Evolutionary conservation across 495 filamentous ascomycete species (phyloP).

Genomic region (Penicillium silybi): DNA sequence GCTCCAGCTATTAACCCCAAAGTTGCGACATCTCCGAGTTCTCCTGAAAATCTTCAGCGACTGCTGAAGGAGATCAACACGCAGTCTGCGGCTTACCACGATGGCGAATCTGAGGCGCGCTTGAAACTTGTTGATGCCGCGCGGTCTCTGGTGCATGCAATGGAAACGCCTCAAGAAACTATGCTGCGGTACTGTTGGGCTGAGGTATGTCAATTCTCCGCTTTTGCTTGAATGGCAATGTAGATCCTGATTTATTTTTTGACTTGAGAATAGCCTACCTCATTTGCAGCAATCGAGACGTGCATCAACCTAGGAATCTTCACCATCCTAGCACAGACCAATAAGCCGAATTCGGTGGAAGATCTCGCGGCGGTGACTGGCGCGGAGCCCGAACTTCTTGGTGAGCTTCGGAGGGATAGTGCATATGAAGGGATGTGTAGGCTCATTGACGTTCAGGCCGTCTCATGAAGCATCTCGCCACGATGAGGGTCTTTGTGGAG

Average conservation of each 20-base stretch:
- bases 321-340: constrained; percentile 15
- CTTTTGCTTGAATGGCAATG: no score
- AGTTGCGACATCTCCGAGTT: constrained; percentile 1
- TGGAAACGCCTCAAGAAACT: constrained; percentile 31
- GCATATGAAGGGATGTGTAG: background rate
- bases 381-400: constrained; percentile 25
- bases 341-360: constrained; percentile 20
- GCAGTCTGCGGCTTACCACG: background rate
- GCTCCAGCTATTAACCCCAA: background rate
- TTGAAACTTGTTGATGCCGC: constrained; percentile 17
- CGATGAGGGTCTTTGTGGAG: constrained; percentile 40
- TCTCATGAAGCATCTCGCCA: constrained; percentile 40
- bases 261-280: constrained; percentile 4
- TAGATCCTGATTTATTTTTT: background rate
- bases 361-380: constrained; percentile 22
- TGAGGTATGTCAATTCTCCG: constrained; percentile 15
- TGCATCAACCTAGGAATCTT: constrained; percentile 29
- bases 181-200: constrained; percentile 32
- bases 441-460: constrained; percentile 9
- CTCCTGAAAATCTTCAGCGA: background rate
- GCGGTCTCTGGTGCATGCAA: constrained; percentile 19
- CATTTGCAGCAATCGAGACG: constrained; percentile 21
- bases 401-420: constrained; percentile 1
- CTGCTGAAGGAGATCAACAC: constrained; percentile 1
- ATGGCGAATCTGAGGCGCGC: constrained; percentile 2